Base-by-base conservation (phyloP, 306 rosid species). In the Phaseolus lunatus region DNA sequence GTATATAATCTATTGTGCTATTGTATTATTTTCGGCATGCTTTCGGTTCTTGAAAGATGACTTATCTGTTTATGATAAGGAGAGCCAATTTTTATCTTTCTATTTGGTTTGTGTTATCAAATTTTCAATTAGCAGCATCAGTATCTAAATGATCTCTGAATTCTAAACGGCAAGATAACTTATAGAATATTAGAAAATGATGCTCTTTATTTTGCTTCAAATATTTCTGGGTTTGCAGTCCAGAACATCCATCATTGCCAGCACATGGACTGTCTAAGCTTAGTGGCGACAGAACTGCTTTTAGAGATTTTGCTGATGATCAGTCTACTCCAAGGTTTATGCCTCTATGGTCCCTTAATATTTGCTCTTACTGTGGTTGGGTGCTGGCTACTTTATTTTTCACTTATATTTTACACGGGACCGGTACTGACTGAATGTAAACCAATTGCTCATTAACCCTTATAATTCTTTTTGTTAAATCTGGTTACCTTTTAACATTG, bases 201-300 rank as follows among this genome's bases (percentile, higher is more conserved):
- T 72, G 64, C 57, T 39, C 22, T 84, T n/a, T 70, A 52, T 50
- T 24, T 58, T 26, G 5, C 37, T 50, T 71, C 80, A 41, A 61
- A 15, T 63, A 31, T 54, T 80, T 81, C 37, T 83, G 74, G 48
- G 59, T 82, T 84, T 85, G 75, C 95, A 95, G 99, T 89, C 97
- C 97, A 70, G 99, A 95, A 82, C 97, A 95, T 87, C 97, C 97
- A 53, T 92, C 91, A 58, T 78, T 89, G 41, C 89, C 84, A 75
- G 93, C 87, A 67, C 92, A 88, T 63, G 96, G 93, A 19, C 96
- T 87, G 81, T 95, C 99, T 77, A 88, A 90, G 89, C 99, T 95
- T 84, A 80, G 98, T 77, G 96, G 99, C 79, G 93, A 86, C 75
- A 85, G 92, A 89, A 87, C 89, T 84, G 84, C 91, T 68, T 85